phyloP scores from a whole-genome alignment of 306 rosid genomes.

The Hippophae gyantsensis region DNA sequence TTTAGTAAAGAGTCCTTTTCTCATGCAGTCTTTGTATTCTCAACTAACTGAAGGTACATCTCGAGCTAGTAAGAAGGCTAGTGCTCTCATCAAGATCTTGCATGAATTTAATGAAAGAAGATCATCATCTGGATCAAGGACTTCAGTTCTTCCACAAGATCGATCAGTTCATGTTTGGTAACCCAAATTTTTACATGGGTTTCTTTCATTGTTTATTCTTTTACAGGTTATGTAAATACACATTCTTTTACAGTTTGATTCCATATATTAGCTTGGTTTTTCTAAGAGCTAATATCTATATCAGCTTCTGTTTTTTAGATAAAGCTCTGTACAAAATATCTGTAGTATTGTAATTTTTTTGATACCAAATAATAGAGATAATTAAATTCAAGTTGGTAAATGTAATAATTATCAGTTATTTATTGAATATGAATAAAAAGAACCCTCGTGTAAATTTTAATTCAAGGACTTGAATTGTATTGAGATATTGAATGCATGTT shows the following conservation, averaged over 20 bases:
- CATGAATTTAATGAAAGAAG: constrained; percentile 55
- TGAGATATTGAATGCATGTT: constrained; percentile 35
- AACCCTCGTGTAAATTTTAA: not conserved
- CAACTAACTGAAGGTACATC: constrained; percentile 54
- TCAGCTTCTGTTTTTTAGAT: constrained; percentile 42
- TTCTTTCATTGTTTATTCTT: constrained; percentile 5
- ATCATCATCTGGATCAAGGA: constrained; percentile 39
- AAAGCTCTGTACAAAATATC: constrained; percentile 36
- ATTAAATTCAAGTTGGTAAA: constrained; percentile 16
- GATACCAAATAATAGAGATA: constrained; percentile 4
- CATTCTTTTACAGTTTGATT: constrained; percentile 8
- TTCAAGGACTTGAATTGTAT: constrained; percentile 15
- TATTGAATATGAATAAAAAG: constrained; percentile 7
- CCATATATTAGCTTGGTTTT: constrained; percentile 41
- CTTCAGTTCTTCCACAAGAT: constrained; percentile 38
- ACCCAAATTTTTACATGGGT: constrained; percentile 28
- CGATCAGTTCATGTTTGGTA: constrained; percentile 52
- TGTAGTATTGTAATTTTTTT: constrained; percentile 13
- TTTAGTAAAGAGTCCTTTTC: constrained; percentile 43
- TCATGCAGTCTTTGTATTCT: constrained; percentile 61
- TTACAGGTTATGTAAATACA: constrained; percentile 24
- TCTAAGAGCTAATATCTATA: constrained; percentile 39
- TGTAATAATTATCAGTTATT: not conserved
- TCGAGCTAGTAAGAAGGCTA: constrained; percentile 51
- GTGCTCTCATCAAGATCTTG: constrained; percentile 56